Base-by-base conservation (phyloP, 2,329 filamentous ascomycete genomes). In the Parastagonospora avenae region DNA sequence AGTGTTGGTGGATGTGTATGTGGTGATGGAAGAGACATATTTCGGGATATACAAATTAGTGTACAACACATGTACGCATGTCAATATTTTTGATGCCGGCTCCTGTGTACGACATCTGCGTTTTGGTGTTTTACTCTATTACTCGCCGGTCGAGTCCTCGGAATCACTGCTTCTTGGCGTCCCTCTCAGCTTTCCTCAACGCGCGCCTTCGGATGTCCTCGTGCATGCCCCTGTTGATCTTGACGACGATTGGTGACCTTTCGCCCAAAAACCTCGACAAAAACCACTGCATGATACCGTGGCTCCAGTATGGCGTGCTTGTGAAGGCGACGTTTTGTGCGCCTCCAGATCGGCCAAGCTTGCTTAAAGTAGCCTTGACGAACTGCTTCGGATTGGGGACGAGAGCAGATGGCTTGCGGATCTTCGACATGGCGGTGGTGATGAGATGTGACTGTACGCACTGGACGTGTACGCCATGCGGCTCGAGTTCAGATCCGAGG, bases 341-440 rank as follows among this genome's bases (percentile, higher is more conserved):
- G 42, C 89, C 86, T 54, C 91, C 90, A 48, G 84, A 85, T 41
- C 85, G 77, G 8, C 93, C 93, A 65, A 99, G 83, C 80, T 94
- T 96, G 57, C 82, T 78, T 51, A 99, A 79, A 0, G 89, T 85
- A 6, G 90, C 80, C 64, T 83, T 85, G 49, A 99, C 94, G 73
- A 97, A 97, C 46, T 82, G 79, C 72, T 87, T 88, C 11, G 93
- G 89, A 52, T 82, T 91, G 8, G 94, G 94, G 39, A 97, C 89
- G 50, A 92, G 79, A 39, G 87, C 76, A 57, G 85, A 93, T 0
- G 91, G 80, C 49, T 87, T 88, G 66, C 91, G 88, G 64, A 99
- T 86, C 82, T 99, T 99, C 77, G 89, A 93, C 94, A 99, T 99
- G 68, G 93, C 91, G 1, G 91, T 93, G 4, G 92, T 96, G 66